Evolutionary conservation across 768 basidiomycete species (phyloP), one percentile per base, ranked within the genome.

Genomic region (Boletus fagicola): DNA sequence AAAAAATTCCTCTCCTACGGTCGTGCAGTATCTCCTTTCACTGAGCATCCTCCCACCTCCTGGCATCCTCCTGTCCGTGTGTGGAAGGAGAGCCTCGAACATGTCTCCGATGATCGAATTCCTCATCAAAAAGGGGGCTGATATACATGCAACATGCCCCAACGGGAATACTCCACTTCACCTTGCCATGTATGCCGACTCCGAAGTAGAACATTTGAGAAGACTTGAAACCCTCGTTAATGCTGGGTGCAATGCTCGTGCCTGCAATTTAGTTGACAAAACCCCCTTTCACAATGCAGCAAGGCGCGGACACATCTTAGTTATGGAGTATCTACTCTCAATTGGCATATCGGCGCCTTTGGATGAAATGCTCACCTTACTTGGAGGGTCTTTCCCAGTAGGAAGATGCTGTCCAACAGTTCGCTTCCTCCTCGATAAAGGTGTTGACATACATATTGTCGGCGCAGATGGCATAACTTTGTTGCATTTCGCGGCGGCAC

Each of bases 231-330:
- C 39, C 22, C 53, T 63, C 5, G 5, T 57, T 1, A 36, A 39
- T 31, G 58, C 62, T 0, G 62, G 62, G 16, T 63, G 62, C n/a
- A 11, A 52, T 33, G 18, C 48, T 6, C 40, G 44, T 31, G 6
- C 24, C 1, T 11, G 11, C 5, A 54, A 63, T 16, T 36, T 31
- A 1, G 40, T 10, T 26, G 46, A 50, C 1, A 13, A 42, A 22
- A 58, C 53, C 3, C 38, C 56, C 0, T 39, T 62, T 1, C 53
- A 58, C 10, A 8, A 26, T 16, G 61, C 30, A 11, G 5, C 11
- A 12, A 11, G 5, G 18, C 26, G 2, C 1, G 30, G 18, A 31
- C 3, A 4, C 46, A 47, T 47, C 46, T 15, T 3, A 5, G n/a
- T 31, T 6, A 47, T 47, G 46, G 30, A 31, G 30, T 47, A 31